A percentile compares a stretch with the other conserved stretches of the same genome.
phyloP scores from a whole-genome alignment of 2,329 filamentous ascomycete species.

The Huntiella omanensis region DNA sequence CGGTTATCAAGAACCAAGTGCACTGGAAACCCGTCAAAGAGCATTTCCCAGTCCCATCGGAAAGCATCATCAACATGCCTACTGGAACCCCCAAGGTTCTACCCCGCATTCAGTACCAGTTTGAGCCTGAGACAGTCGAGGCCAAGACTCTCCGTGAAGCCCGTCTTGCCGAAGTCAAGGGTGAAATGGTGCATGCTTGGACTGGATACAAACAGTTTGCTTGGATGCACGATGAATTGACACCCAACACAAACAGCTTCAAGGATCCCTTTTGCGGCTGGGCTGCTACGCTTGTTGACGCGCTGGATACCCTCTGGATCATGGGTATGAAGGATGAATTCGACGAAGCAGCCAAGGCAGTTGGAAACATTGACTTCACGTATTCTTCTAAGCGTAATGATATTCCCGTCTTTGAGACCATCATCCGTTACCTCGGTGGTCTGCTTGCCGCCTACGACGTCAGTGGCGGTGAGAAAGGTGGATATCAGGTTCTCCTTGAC shows the following conservation, averaged over 20 bases:
- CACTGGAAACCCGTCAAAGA: conserved; percentile 63
- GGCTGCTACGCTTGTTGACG: conserved; percentile 74
- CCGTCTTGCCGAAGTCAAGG: conserved; percentile 48
- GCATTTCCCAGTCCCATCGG: conserved; percentile 54
- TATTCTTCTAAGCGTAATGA: conserved; percentile 38
- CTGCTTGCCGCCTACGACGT: conserved; percentile 75
- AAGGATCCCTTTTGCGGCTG: conserved; percentile 80
- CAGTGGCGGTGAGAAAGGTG: conserved; percentile 37
- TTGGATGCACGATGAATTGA: conserved; percentile 74
- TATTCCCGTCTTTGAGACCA: conserved; percentile 86
- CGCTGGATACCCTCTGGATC: conserved; percentile 71
- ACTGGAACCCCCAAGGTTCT: conserved; percentile 50
- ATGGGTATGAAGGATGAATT: conserved; percentile 67
- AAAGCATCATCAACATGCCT: conserved; percentile 58
- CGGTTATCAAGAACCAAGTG: conserved; percentile 16
- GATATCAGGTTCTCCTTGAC: conserved; percentile 48
- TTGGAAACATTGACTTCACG: conserved; percentile 67
- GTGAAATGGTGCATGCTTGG: conserved; percentile 65
- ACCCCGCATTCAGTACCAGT: conserved; percentile 57
- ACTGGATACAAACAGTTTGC: conserved; percentile 60
- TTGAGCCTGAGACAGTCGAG: conserved; percentile 43
- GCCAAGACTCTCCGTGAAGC: conserved; percentile 42
- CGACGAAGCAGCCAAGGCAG: conserved; percentile 51
- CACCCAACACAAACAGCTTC: conserved; percentile 46
- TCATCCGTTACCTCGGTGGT: conserved; percentile 79